phyloP scores from a whole-genome alignment of 305 asterid genomes.

The Fraxinus paxiana region DNA sequence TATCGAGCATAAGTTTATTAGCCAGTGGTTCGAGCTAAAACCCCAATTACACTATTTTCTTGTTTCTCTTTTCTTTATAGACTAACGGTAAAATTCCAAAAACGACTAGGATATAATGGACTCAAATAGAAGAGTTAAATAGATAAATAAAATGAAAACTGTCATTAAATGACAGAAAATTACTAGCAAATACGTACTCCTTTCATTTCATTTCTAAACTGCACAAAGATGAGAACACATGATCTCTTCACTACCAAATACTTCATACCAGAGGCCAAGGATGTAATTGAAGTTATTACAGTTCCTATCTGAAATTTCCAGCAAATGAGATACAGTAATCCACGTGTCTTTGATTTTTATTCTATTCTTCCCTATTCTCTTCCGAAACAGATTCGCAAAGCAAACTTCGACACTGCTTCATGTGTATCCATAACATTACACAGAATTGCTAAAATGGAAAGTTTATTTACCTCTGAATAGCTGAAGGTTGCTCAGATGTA shows the following conservation, averaged over 20 bases:
- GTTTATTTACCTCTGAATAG: not conserved
- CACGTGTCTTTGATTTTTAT: not conserved
- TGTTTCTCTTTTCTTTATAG: not conserved
- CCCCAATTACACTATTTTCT: not conserved
- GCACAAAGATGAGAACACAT: not conserved
- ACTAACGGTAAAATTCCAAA: not conserved
- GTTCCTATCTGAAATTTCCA: not conserved
- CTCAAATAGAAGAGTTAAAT: not conserved
- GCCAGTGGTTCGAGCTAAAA: not conserved
- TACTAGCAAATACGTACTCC: not conserved
- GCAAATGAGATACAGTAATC: not conserved
- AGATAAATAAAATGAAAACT: not conserved
- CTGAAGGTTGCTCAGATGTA: not conserved
- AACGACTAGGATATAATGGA: not conserved
- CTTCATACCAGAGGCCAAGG: not conserved
- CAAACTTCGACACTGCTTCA: not conserved
- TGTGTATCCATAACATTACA: not conserved
- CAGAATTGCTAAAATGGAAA: not conserved
- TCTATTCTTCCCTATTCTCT: not conserved
- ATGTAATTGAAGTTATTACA: not conserved
- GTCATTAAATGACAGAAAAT: not conserved
- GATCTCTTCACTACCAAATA: not conserved
- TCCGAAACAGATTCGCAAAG: not conserved
- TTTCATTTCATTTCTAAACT: not conserved
- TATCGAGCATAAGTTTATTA: not conserved